Evolutionary conservation across 2,329 filamentous ascomycete genomes (phyloP), one percentile per base, ranked within the genome.

Genomic region (Xylariaceae sp.): DNA sequence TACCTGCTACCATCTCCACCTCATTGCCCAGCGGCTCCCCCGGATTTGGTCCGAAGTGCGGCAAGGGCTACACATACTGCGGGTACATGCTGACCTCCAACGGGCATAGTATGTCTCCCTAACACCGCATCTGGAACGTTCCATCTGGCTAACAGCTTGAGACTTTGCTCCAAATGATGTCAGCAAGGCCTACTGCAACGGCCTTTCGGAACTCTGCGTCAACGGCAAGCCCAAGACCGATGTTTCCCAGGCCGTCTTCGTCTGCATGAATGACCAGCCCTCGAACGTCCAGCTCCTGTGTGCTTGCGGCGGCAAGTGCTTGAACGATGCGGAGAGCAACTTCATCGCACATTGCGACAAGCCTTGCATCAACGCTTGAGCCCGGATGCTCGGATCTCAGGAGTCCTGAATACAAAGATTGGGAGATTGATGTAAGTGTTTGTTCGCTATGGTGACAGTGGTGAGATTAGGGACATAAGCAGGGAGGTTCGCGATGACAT

Each of bases 61-160:
- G 67, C 12, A 70, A 71, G 45, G 70, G 69, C 3, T 72, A 67
- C 53, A 72, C 69, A 6, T 71, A 71, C 52, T 71, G 69, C 50
- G 68, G 68, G 2, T 71, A 67, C 47, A 70, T 70, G 65, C 61
- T 71, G 40, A 65, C 64, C 18, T 45, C 52, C 4, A 54, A 48
- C 18, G 65, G 63, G 2, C 70, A 72, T 20, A 67, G 70, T 71
- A 64, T n/a, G 68, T 62, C 40, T 16, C 44, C 20, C 20, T n/a
- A 37, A 20, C 29, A n/a, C 19, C 43, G 26, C 9, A 32, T 32
- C 7, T 3, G 21, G 6, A 47, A 40, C 9, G 32, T 23, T 20
- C 46, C 7, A 3, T 32, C n/a, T 53, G 19, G 18, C 40, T 59
- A 14, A 59, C 44, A 20, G 14, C 7, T 3, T 2, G 26, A 71